Evolutionary conservation across 2,329 filamentous ascomycete species (phyloP).

Genomic region (Diplodia seriata): DNA sequence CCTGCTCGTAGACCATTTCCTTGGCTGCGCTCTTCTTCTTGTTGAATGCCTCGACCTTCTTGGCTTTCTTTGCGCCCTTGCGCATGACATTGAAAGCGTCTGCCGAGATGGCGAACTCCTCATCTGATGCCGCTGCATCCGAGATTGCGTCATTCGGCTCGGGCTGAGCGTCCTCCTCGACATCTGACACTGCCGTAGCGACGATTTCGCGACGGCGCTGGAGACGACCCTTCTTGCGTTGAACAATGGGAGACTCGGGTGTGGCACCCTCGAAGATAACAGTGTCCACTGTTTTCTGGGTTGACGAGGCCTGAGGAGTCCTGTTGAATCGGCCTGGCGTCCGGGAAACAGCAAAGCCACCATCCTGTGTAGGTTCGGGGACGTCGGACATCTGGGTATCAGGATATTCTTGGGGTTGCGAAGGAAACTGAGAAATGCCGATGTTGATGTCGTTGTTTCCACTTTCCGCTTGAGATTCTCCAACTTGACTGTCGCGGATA

Average conservation of each 20-base stretch:
- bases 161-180: conserved; percentile 51
- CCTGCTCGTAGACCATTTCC: conserved; percentile 86
- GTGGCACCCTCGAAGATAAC: conserved; percentile 58
- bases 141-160: conserved; percentile 28
- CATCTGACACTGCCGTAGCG: conserved; percentile 53
- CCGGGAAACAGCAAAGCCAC: conserved; percentile 71
- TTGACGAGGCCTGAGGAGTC: conserved; percentile 59
- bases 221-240: conserved; percentile 64
- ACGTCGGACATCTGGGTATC: conserved; percentile 72
- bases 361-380: conserved; percentile 81
- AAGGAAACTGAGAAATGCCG: conserved; percentile 42
- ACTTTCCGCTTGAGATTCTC: conserved; percentile 38
- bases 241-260: conserved; percentile 70
- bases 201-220: conserved; percentile 52
- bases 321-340: conserved; percentile 71
- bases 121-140: conserved; percentile 39
- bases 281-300: conserved; percentile 68
- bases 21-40: conserved; percentile 87
- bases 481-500: conserved; percentile 63
- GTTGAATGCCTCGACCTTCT: conserved; percentile 65
- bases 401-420: conserved; percentile 37
- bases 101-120: conserved; percentile 48
- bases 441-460: conserved; percentile 45
- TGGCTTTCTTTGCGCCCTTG: conserved; percentile 65
- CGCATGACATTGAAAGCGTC: conserved; percentile 75